Percentiles rank a stretch among this genome's conserved stretches.
Evolutionary conservation across 2,329 filamentous ascomycete genomes (phyloP).

Genomic region (Penicillium sp.): DNA sequence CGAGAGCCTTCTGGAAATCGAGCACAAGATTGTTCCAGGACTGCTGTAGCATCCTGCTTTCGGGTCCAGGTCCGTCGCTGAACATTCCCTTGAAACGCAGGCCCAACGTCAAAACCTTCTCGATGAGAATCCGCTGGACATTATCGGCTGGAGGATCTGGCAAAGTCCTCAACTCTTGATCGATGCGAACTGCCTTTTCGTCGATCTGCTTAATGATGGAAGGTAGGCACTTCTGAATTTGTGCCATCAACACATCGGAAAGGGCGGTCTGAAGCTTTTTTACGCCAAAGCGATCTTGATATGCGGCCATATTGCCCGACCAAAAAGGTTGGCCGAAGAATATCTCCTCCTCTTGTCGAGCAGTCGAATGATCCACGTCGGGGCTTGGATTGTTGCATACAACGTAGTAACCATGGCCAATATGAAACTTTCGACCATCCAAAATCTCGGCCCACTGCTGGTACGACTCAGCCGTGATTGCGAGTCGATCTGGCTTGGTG

Average conservation of each 20-base stretch:
- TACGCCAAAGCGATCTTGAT: constrained; percentile 54
- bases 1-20: constrained; percentile 54
- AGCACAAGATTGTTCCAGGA: constrained; percentile 49
- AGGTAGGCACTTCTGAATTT: constrained; percentile 38
- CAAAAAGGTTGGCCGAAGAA: constrained; percentile 56
- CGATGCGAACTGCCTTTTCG: constrained; percentile 54
- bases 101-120: constrained; percentile 61
- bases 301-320: constrained; percentile 41
- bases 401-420: constrained; percentile 77
- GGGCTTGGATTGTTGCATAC: constrained; percentile 61
- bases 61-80: constrained; percentile 48
- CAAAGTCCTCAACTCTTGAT: constrained; percentile 56
- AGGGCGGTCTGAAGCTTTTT: constrained; percentile 45
- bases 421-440: constrained; percentile 58
- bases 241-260: constrained; percentile 49
- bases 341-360: constrained; percentile 49
- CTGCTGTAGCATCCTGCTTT: constrained; percentile 42
- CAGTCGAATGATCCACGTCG: constrained; percentile 46
- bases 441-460: constrained; percentile 67
- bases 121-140: constrained; percentile 65
- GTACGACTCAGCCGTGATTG: constrained; percentile 46
- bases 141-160: constrained; percentile 67
- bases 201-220: constrained; percentile 44
- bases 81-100: constrained; percentile 56
- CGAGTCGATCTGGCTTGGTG: constrained; percentile 79